Conservation (phyloP, 768 basidiomycete genomes). For the Tricholomella constricta region DNA sequence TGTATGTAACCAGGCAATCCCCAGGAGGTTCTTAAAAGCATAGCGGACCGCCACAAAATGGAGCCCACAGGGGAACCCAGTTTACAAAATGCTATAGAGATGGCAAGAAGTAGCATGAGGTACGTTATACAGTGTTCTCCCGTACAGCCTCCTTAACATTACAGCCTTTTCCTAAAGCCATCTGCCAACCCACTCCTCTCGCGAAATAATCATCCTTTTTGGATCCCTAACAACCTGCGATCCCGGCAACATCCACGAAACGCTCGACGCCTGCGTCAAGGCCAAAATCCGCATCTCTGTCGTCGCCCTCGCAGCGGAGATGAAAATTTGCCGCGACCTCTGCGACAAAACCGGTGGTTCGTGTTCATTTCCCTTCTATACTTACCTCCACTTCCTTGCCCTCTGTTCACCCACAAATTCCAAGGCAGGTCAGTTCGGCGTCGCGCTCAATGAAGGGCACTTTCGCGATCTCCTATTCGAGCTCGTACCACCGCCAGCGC, state of each 20-base stretch:
- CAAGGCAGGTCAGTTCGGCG: conserved; percentile 78
- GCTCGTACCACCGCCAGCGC: conserved; percentile 91
- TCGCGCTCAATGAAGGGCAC: conserved; percentile 98
- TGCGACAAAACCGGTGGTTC: conserved; percentile 90
- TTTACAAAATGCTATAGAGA: conserved; percentile 96
- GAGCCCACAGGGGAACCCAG: conserved; percentile 93
- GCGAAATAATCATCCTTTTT: conserved; percentile 92
- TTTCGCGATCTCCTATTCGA: conserved; percentile 96
- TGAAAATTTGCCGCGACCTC: conserved; percentile 95
- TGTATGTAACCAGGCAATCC: conserved; percentile 71
- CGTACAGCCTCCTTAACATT: background rate
- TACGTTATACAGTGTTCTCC: conserved; percentile 28
- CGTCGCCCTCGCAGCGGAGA: conserved; percentile 94
- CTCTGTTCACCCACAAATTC: conserved; percentile 8
- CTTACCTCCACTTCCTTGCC: conserved; percentile 3
- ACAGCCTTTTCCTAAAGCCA: conserved; percentile 56
- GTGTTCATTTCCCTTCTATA: conserved; percentile 22
- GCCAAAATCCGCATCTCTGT: conserved; percentile 90
- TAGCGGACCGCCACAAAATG: conserved; percentile 84
- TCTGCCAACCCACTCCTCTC: conserved; percentile 95
- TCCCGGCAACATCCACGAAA: conserved; percentile 94
- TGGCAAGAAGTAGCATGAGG: conserved; percentile 95
- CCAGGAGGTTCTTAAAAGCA: conserved; percentile 88
- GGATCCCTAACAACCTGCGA: conserved; percentile 97
- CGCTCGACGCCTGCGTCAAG: conserved; percentile 80